These are phyloP conservation scores for Fusarium liriodendri DNA, from an alignment of 2,329 filamentous ascomycete species.

Conservation along the genomic window DNA sequence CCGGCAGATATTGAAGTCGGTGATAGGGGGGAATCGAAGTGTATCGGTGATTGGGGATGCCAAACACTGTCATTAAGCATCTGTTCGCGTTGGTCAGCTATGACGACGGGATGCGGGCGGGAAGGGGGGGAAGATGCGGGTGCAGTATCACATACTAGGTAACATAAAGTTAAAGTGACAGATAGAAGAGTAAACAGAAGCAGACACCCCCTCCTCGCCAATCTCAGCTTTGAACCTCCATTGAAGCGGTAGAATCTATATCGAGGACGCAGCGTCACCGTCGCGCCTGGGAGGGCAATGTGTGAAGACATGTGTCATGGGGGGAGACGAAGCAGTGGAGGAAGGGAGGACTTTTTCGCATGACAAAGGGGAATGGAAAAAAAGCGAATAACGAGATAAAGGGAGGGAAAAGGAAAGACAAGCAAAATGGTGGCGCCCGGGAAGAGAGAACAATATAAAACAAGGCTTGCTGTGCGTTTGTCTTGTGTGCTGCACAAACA, in stretches of 20 bases:
- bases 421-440: constrained; percentile 2
- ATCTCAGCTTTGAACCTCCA: constrained; percentile 27
- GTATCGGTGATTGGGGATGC: constrained; percentile 20
- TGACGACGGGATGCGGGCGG: background rate
- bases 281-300: constrained; percentile 23
- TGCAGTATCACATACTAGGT: constrained; percentile 20
- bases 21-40: constrained; percentile 2
- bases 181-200: constrained; percentile 6
- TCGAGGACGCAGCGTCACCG: constrained; percentile 22
- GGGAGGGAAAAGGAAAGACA: background rate
- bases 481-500: background rate
- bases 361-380: background rate
- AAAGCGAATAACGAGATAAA: background rate
- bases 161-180: constrained; percentile 21
- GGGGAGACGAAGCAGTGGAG: background rate
- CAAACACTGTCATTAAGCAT: constrained; percentile 35
- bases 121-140: background rate
- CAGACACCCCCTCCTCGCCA: constrained; percentile 17
- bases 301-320: constrained; percentile 32
- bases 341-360: background rate
- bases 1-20: constrained; percentile 24
- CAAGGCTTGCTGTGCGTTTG: background rate
- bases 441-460: background rate
- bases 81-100: constrained; percentile 14
- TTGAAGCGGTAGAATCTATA: constrained; percentile 24